Percentiles rank a stretch among this genome's conserved stretches.
phyloP scores from a whole-genome alignment of 306 rosid genomes.

The Carpinus fangiana region DNA sequence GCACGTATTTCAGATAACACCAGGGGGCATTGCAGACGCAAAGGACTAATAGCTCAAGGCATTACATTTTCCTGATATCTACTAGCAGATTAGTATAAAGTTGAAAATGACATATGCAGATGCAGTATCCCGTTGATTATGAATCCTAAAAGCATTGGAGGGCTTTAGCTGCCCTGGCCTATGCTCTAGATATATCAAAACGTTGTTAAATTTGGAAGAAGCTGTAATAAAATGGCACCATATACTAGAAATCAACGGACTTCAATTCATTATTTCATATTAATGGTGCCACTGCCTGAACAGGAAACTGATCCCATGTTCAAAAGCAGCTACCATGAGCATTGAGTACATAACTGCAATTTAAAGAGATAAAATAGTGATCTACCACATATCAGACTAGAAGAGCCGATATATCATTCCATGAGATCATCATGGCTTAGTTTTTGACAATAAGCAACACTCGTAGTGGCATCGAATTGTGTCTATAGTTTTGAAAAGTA shows the following conservation, averaged over 20 bases:
- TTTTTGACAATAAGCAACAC: conserved; percentile 34
- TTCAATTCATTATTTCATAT: background rate
- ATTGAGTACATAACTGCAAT: background rate
- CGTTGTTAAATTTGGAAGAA: background rate
- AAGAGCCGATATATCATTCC: conserved; percentile 42
- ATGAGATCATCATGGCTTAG: conserved; percentile 27
- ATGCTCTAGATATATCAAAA: background rate
- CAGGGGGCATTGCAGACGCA: conserved; percentile 91
- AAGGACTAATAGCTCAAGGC: conserved; percentile 51
- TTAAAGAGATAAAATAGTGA: background rate
- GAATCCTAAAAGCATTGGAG: conserved; percentile 1
- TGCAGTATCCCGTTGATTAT: conserved; percentile 8
- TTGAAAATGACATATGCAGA: background rate
- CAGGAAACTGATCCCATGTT: conserved; percentile 1
- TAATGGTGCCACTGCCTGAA: background rate
- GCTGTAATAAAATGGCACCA: background rate
- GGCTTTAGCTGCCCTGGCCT: background rate
- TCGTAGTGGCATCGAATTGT: conserved; percentile 26
- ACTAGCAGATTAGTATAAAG: conserved; percentile 18
- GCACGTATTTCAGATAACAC: conserved; percentile 89
- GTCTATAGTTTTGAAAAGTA: conserved; percentile 12
- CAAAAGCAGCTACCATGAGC: background rate
- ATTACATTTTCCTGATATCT: conserved; percentile 33
- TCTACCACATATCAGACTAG: conserved; percentile 9
- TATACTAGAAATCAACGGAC: background rate